A percentile compares a stretch with the other conserved stretches of the same genome.
These are phyloP conservation scores for Fusarium newnesense DNA, from an alignment of 2,329 filamentous ascomycete species.

Conservation along the genomic window DNA sequence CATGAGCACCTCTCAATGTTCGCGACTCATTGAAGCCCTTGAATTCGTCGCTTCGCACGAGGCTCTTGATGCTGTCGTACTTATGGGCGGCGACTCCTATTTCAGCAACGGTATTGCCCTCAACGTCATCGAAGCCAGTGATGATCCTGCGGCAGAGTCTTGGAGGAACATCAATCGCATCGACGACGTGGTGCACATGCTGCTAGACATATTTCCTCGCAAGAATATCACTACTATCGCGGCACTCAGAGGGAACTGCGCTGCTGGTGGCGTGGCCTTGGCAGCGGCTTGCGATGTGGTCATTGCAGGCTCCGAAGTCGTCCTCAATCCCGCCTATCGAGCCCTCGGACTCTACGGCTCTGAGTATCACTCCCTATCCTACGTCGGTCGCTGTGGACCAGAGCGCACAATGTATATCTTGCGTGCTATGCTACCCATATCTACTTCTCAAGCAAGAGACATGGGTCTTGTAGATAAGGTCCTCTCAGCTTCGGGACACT, in stretches of 20 bases:
- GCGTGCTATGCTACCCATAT: slow-evolving; percentile 9
- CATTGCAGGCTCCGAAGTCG: slow-evolving; percentile 16
- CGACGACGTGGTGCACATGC: slow-evolving; percentile 7
- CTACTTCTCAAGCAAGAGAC: neutral
- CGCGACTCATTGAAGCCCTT: slow-evolving; percentile 23
- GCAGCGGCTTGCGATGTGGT: slow-evolving; percentile 28
- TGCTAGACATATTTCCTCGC: slow-evolving; percentile 1
- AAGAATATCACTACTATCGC: slow-evolving; percentile 10
- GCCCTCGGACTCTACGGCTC: slow-evolving; percentile 28
- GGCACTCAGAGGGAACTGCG: slow-evolving; percentile 27
- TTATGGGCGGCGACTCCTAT: slow-evolving; percentile 31
- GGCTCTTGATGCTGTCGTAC: slow-evolving; percentile 9
- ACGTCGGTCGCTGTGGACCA: slow-evolving; percentile 6
- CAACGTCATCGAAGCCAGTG: slow-evolving; percentile 29
- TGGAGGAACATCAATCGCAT: slow-evolving; percentile 32
- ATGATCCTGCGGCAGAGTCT: slow-evolving; percentile 16
- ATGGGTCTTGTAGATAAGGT: slow-evolving; percentile 14
- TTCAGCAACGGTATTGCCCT: slow-evolving; percentile 34
- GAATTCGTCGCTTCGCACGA: neutral
- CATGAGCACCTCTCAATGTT: slow-evolving; percentile 30
- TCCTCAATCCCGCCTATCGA: slow-evolving; percentile 31
- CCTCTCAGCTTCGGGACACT: neutral
- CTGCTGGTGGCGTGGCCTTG: slow-evolving; percentile 29
- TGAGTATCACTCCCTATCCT: slow-evolving; percentile 30
- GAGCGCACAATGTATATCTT: neutral